A percentile compares a stretch with the other conserved stretches of the same genome.
phyloP scores from a whole-genome alignment of 2,329 filamentous ascomycete species.

The Botrytis cinerea region DNA sequence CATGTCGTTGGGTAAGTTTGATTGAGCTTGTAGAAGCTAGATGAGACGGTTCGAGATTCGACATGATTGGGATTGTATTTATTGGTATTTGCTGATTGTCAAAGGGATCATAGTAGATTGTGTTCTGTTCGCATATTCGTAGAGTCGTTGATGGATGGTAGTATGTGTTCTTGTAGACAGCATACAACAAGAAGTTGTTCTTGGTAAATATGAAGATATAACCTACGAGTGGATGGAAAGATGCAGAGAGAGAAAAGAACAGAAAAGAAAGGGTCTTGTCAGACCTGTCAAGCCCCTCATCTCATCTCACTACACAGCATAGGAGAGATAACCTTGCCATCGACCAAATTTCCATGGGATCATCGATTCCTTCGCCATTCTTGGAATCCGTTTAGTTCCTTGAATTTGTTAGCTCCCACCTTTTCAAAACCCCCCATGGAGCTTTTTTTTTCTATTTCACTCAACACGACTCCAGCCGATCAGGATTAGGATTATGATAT shows the following conservation, averaged over 20 bases:
- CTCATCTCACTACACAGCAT: neutral
- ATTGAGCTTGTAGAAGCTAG: neutral
- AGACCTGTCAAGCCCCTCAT: neutral
- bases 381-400: neutral
- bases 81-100: neutral
- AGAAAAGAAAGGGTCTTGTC: neutral
- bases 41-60: neutral
- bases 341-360: slow-evolving; percentile 4
- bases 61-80: neutral
- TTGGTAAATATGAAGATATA: too few species aligned
- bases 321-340: neutral
- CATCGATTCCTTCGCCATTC: slow-evolving; percentile 1
- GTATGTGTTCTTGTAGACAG: neutral
- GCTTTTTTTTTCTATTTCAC: neutral
- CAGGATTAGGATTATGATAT: neutral
- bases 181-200: too few species aligned
- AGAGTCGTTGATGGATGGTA: neutral
- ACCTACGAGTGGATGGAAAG: neutral
- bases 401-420: neutral
- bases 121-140: neutral
- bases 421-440: neutral
- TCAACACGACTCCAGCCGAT: neutral
- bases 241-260: neutral
- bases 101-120: neutral
- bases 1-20: slow-evolving; percentile 14